Percentiles rank a stretch among this genome's conserved stretches.
Conservation (phyloP, 257 asterid species). For the Osmanthus fragrans region DNA sequence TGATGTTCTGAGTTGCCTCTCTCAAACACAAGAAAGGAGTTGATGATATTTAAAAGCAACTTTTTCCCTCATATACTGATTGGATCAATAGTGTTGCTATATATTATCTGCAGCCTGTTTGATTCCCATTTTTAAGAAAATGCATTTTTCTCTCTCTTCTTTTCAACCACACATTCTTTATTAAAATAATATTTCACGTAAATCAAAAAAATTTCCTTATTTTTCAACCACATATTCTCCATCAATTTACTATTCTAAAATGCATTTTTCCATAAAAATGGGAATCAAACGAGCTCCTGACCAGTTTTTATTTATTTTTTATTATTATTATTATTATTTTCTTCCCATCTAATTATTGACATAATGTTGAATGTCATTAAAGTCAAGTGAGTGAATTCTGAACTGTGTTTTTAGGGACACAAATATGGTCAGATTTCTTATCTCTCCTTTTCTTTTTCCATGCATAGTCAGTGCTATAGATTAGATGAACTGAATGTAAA, state of each 20-base stretch:
- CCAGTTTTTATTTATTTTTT: not conserved
- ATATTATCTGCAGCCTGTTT: too few species aligned
- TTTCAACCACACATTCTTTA: too few species aligned
- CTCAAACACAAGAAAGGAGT: not conserved
- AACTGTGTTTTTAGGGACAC: not conserved
- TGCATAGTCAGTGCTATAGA: not conserved
- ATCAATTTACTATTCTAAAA: too few species aligned
- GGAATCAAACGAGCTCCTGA: too few species aligned
- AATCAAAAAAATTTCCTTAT: too few species aligned
- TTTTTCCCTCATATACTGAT: slow-evolving; percentile 2
- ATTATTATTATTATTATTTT: too few species aligned
- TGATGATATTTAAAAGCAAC: not conserved
- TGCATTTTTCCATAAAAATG: too few species aligned
- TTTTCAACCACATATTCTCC: too few species aligned
- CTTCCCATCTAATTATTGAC: slow-evolving; percentile 5
- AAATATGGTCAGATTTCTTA: not conserved
- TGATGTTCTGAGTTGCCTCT: not conserved
- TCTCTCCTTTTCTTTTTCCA: not conserved
- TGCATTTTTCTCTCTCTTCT: too few species aligned
- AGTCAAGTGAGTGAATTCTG: slow-evolving; percentile 8
- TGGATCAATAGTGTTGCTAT: slow-evolving; percentile 1
- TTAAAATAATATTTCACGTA: too few species aligned
- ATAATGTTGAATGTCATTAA: slow-evolving; percentile 5
- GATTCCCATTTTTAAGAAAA: too few species aligned
- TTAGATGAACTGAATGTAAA: not conserved